Conservation (phyloP, 352 stramenopile genomes). For the Pythium grandisporangium region DNA sequence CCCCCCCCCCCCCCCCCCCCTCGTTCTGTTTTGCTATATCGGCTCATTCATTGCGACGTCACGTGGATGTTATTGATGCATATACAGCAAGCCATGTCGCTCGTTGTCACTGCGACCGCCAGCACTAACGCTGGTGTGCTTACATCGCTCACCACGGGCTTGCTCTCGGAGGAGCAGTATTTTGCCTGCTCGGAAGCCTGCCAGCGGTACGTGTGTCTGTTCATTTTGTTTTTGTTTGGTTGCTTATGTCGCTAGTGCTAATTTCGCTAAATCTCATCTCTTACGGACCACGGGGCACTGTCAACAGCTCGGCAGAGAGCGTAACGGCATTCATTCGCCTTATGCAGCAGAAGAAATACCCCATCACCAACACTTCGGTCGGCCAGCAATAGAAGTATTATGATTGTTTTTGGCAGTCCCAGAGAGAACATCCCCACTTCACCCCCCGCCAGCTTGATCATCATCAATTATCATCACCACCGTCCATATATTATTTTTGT, state of each 20-base stretch:
- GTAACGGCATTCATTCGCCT: constrained; percentile 69
- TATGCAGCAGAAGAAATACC: constrained; percentile 70
- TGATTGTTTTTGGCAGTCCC: too few relatives aligned
- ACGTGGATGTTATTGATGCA: too few relatives aligned
- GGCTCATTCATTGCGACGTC: too few relatives aligned
- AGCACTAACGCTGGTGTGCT: constrained; percentile 62
- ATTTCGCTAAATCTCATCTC: neutral
- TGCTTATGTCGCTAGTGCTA: neutral
- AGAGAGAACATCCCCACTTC: too few relatives aligned
- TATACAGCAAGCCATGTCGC: constrained; percentile 42
- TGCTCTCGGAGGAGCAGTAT: constrained; percentile 74
- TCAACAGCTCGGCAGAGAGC: constrained; percentile 65
- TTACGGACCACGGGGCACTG: too few relatives aligned
- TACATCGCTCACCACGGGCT: constrained; percentile 61
- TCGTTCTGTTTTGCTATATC: neutral
- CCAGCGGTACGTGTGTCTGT: constrained; percentile 28
- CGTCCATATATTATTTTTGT: too few relatives aligned
- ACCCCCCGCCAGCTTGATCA: too few relatives aligned
- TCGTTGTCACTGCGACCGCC: constrained; percentile 55
- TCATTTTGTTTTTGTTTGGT: constrained; percentile 1
- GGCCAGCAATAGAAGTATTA: too few relatives aligned
- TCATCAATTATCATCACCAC: too few relatives aligned
- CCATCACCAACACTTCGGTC: constrained; percentile 2
- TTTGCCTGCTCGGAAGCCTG: constrained; percentile 79
- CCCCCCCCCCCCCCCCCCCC: neutral